Base-by-base conservation (phyloP, 176 grass and related monocot genomes). In the Oryza officinalis region DNA sequence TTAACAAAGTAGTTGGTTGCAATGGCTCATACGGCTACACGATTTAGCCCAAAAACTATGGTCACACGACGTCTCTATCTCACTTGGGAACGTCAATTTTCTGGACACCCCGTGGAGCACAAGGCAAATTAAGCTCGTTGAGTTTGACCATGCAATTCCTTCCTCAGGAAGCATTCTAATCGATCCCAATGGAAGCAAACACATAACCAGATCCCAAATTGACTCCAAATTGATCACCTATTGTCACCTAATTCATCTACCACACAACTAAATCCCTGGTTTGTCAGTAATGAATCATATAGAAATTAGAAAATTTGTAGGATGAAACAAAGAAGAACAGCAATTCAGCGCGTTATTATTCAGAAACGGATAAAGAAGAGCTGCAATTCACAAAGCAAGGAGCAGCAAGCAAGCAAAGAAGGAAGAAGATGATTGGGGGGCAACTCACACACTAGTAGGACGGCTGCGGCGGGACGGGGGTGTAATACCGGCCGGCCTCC, bases 401-500 rank as follows among this genome's bases (percentile, higher is more conserved):
- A 77, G 0, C 65, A 59, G 41, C 45, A 66, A 52, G n/a, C 13
- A 47, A n/a, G n/a, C n/a, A n/a, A n/a, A 38, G 37, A 37, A 4
- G 66, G 13, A n/a, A 5, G 33, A 35, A 35, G 33, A 35, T 35
- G 23, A 27, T 27, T 5, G 15, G 64, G 40, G 33, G 40, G 33
- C 15, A 27, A 23, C 83, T 75, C 63, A 76, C 38, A 76, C 28
- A 10, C 61, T 85, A 85, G 69, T 69, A 83, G 10, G 74, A 4
- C 8, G 59, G 84, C 46, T 65, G 71, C 40, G 80, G 69, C 67
- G 77, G 37, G 57, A 86, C 79, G 45, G 89, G 43, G 15, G 89
- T 67, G 76, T 94, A 94, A 89, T 91, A 94, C 27, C 79, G 80
- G 1, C 85, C 91, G 1, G 75, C 78, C 80, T 96, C 96, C 59